Evolutionary conservation across 768 basidiomycete species (phyloP).

Genomic region (Serendipita sp.): DNA sequence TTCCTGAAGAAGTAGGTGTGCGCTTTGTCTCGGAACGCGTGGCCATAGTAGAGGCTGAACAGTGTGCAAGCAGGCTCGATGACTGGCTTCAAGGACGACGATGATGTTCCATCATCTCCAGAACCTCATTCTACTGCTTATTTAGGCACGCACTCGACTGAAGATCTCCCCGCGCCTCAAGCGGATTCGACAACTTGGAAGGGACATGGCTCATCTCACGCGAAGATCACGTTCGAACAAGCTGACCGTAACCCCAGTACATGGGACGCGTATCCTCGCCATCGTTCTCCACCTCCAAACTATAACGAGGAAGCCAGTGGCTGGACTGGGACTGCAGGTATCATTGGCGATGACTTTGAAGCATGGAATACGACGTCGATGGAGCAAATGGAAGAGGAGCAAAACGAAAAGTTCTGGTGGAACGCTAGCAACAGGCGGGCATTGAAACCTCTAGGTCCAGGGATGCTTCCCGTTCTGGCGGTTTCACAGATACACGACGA

Average conservation of each 20-base stretch:
- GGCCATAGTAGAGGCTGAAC: neutral
- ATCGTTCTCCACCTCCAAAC: conserved; percentile 4
- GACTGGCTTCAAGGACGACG: neutral
- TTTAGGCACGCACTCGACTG: conserved; percentile 2
- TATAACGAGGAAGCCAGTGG: neutral
- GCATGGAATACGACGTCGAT: neutral
- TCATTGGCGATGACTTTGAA: neutral
- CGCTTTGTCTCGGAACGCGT: too few relatives aligned
- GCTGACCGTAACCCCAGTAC: neutral
- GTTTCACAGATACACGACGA: neutral
- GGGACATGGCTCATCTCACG: neutral
- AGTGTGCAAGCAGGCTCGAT: neutral
- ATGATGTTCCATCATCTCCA: neutral
- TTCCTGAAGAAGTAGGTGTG: too few relatives aligned
- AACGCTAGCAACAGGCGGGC: neutral
- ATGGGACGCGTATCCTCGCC: neutral
- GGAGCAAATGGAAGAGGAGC: neutral
- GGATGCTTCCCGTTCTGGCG: conserved; percentile 2
- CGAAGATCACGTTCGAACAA: neutral
- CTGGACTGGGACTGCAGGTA: neutral
- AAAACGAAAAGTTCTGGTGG: neutral
- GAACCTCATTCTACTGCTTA: neutral
- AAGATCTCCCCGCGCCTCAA: neutral
- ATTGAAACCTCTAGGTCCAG: neutral
- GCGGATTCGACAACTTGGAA: neutral